phyloP scores from a whole-genome alignment of 1,284 basidiomycete genomes.

The Ustilago cynodontis region DNA sequence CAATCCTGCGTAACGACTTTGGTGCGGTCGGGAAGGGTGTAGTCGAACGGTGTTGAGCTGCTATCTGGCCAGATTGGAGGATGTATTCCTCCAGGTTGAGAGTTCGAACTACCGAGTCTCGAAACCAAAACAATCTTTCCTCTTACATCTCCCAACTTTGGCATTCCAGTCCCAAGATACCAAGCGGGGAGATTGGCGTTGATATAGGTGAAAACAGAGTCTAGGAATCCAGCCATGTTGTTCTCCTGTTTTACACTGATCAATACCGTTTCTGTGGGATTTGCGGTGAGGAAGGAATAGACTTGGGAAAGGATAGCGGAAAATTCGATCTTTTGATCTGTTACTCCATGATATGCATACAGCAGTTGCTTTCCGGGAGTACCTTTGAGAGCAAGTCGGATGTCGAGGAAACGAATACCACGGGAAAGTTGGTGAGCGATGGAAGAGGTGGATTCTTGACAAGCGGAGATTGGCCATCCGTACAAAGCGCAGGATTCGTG shows the following conservation, averaged over 20 bases:
- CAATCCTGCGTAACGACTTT: conserved; percentile 55
- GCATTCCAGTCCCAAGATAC: conserved; percentile 45
- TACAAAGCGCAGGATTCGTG: conserved; percentile 57
- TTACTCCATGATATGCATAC: conserved; percentile 57
- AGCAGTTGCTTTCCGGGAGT: conserved; percentile 27
- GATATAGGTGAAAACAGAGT: conserved; percentile 41
- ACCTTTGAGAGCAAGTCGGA: conserved; percentile 53
- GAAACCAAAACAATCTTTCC: conserved; percentile 55
- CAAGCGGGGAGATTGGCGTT: conserved; percentile 18
- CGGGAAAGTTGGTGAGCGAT: conserved; percentile 42
- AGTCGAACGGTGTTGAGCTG: conserved; percentile 21
- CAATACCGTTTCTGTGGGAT: conserved; percentile 46
- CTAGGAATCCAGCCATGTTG: conserved; percentile 32
- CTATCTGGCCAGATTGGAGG: conserved; percentile 60
- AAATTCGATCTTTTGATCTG: conserved; percentile 54
- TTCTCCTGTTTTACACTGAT: conserved; percentile 58
- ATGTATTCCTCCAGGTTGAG: conserved; percentile 56
- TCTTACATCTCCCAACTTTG: conserved; percentile 38
- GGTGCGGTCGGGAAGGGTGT: conserved; percentile 26
- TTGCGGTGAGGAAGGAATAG: conserved; percentile 33
- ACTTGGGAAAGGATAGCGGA: conserved; percentile 40
- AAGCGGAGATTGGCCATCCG: conserved; percentile 60
- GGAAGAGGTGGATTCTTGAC: conserved; percentile 36
- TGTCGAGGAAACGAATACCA: conserved; percentile 59
- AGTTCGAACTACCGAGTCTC: conserved; percentile 37